Conservation (phyloP, 345 rosid species). For the Rhizophora apiculata region DNA sequence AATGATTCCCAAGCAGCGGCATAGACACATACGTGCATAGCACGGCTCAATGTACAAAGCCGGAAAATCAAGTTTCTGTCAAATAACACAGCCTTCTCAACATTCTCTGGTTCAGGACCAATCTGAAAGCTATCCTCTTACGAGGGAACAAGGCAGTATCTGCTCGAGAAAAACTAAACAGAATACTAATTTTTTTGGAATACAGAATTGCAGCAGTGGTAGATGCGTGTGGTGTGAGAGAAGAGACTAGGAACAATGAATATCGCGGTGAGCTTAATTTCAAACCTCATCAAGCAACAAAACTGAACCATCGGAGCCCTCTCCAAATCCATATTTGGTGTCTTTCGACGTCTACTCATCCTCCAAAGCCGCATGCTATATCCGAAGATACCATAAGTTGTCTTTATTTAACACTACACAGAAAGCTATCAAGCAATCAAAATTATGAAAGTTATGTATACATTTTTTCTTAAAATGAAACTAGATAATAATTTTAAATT, state of each 20-base stretch:
- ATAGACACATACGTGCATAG: not conserved
- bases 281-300: conserved; percentile 88
- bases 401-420: not conserved
- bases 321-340: conserved; percentile 95
- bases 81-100: conserved; percentile 58
- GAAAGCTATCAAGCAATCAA: not conserved
- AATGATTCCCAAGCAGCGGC: not conserved
- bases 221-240: not conserved
- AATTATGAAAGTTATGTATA: not conserved
- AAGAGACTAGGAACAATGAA: not conserved
- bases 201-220: not conserved
- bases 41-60: not conserved
- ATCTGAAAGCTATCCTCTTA: conserved; percentile 59
- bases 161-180: conserved; percentile 47
- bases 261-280: conserved; percentile 3
- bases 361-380: conserved; percentile 68
- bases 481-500: too few species aligned
- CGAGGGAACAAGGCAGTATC: conserved; percentile 84
- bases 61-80: not conserved
- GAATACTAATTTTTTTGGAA: not conserved
- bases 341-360: conserved; percentile 84
- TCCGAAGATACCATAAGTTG: conserved; percentile 10
- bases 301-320: conserved; percentile 63
- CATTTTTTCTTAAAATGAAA: too few species aligned
- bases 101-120: conserved; percentile 85